Percentiles rank a stretch among this genome's conserved stretches.
These are phyloP conservation scores for Podila epicladia DNA, from an alignment of 192 early-diverging fungal genomes.

Conservation along the genomic window DNA sequence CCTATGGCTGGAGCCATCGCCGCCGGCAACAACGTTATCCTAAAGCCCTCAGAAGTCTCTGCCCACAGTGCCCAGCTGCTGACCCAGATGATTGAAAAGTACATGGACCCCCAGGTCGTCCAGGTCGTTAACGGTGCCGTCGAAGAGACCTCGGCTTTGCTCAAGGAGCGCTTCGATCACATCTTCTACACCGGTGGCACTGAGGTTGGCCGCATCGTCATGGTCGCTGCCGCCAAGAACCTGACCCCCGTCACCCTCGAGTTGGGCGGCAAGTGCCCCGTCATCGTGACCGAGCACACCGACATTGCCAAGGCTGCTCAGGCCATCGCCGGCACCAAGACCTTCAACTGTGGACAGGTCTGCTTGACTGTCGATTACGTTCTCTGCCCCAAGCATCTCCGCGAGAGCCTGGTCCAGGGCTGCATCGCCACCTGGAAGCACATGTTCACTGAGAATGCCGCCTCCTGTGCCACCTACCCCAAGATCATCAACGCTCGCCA, in stretches of 20 bases:
- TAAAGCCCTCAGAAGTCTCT: conserved; percentile 66
- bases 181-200: conserved; percentile 76
- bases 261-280: conserved; percentile 80
- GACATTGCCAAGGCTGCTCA: conserved; percentile 73
- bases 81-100: conserved; percentile 59
- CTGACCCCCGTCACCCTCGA: conserved; percentile 72
- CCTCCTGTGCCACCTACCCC: conserved; percentile 34
- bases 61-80: conserved; percentile 52
- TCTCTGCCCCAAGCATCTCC: conserved; percentile 58
- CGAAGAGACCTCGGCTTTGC: conserved; percentile 63
- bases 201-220: conserved; percentile 65
- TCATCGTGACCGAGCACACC: conserved; percentile 69
- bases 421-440: conserved; percentile 49
- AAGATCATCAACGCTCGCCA: conserved; percentile 64
- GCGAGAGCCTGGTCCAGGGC: conserved; percentile 56
- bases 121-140: conserved; percentile 65
- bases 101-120: conserved; percentile 62
- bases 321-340: conserved; percentile 85
- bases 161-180: conserved; percentile 66
- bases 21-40: conserved; percentile 61
- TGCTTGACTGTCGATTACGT: conserved; percentile 77
- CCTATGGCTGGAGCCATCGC: conserved; percentile 67
- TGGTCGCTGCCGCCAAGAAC: conserved; percentile 67
- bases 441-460: conserved; percentile 53
- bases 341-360: conserved; percentile 87